phyloP scores from a whole-genome alignment of 768 basidiomycete species.

The Basidioascus undulatus region DNA sequence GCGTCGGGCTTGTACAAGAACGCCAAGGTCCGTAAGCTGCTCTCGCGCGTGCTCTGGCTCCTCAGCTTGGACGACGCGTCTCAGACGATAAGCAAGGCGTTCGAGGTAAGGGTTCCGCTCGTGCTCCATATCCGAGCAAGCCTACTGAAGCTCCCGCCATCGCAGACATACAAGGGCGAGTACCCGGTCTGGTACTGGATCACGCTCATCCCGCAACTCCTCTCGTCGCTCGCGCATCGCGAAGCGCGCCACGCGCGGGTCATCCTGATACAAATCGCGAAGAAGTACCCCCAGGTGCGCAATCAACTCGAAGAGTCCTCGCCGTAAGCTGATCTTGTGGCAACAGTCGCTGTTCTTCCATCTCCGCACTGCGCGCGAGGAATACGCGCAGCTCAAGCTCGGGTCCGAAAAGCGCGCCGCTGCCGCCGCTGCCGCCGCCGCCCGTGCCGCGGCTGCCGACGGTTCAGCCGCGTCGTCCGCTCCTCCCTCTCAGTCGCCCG shows the following conservation, averaged over 20 bases:
- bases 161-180: slow-evolving; percentile 89
- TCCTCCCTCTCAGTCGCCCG: slow-evolving; percentile 1
- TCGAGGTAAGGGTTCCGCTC: slow-evolving; percentile 32
- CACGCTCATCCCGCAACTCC: slow-evolving; percentile 79
- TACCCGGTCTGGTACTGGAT: slow-evolving; percentile 99
- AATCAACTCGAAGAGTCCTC: not conserved
- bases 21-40: slow-evolving; percentile 70
- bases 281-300: slow-evolving; percentile 69
- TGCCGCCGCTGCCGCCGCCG: slow-evolving; percentile 7
- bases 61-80: slow-evolving; percentile 63
- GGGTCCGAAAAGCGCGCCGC: slow-evolving; percentile 9
- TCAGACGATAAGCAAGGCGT: slow-evolving; percentile 16
- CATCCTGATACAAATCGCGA: slow-evolving; percentile 68
- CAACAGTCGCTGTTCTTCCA: slow-evolving; percentile 89
- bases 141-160: too few relatives aligned
- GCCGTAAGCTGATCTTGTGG: not conserved
- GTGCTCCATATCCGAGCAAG: slow-evolving; percentile 29
- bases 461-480: slow-evolving; percentile 8
- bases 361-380: slow-evolving; percentile 59
- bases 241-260: slow-evolving; percentile 83
- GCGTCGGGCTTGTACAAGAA: slow-evolving; percentile 88
- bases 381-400: slow-evolving; percentile 23
- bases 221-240: slow-evolving; percentile 63
- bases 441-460: slow-evolving; percentile 2
- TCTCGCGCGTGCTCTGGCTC: slow-evolving; percentile 86